phyloP scores from a whole-genome alignment of 2,329 filamentous ascomycete genomes.

The Pseudogymnoascus destructans region DNA sequence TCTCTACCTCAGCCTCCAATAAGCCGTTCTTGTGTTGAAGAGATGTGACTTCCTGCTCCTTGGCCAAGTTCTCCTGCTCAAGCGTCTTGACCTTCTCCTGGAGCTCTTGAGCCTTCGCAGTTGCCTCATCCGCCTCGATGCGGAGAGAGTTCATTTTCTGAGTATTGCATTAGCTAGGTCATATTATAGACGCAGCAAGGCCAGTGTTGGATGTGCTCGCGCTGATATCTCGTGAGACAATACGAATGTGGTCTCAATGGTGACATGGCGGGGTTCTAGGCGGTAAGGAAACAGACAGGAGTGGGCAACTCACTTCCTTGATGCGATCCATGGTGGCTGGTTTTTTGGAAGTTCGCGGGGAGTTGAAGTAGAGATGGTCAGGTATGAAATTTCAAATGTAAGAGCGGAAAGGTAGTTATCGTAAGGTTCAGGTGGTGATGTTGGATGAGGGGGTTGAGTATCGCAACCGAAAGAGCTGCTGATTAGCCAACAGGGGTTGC shows the following conservation, averaged over 20 bases:
- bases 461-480: conserved; percentile 5
- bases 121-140: conserved; percentile 78
- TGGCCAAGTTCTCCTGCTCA: conserved; percentile 88
- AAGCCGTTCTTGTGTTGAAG: conserved; percentile 90
- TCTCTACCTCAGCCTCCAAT: conserved; percentile 83
- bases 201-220: not conserved
- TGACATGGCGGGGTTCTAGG: conserved; percentile 2
- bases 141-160: conserved; percentile 95
- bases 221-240: not conserved
- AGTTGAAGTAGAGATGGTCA: not conserved
- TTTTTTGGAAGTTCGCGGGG: conserved; percentile 13
- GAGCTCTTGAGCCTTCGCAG: conserved; percentile 73
- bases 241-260: conserved; percentile 1
- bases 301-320: conserved; percentile 58
- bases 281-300: not conserved
- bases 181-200: not conserved
- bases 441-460: conserved; percentile 8
- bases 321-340: conserved; percentile 64
- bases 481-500: conserved; percentile 9
- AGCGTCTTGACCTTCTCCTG: conserved; percentile 75
- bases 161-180: not conserved
- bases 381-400: conserved; percentile 3
- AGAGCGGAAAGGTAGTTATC: not conserved
- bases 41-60: conserved; percentile 97
- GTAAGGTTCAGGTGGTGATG: conserved; percentile 7